Evolutionary conservation across 2,329 filamentous ascomycete genomes (phyloP).

Genomic region (Acrodontium crateriforme): DNA sequence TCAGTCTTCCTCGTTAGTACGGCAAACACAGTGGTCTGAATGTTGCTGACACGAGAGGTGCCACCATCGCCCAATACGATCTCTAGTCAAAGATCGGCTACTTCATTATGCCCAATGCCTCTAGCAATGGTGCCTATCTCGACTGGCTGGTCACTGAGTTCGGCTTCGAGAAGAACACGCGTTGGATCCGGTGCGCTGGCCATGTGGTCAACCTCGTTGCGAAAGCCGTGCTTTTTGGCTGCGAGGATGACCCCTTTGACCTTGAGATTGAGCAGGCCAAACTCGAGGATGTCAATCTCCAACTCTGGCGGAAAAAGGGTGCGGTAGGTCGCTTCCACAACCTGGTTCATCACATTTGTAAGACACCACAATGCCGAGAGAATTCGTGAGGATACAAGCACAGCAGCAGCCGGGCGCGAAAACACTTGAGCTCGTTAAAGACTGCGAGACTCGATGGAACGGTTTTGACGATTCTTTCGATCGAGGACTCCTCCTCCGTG

Average conservation of each 20-base stretch:
- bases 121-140: conserved; percentile 6
- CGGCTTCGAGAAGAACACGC: conserved; percentile 1
- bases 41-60: conserved; percentile 2
- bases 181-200: conserved; percentile 5
- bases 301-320: conserved; percentile 4
- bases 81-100: conserved; percentile 4
- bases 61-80: conserved; percentile 4
- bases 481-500: conserved; percentile 5
- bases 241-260: conserved; percentile 5
- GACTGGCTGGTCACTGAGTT: conserved; percentile 4
- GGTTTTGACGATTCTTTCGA: conserved; percentile 3
- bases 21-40: conserved; percentile 5
- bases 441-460: conserved; percentile 6
- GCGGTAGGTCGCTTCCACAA: conserved; percentile 8
- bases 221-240: conserved; percentile 6
- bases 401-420: conserved; percentile 3
- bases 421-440: conserved; percentile 4
- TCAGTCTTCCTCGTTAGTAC: conserved; percentile 4
- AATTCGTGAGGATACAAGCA: conserved; percentile 2
- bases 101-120: conserved; percentile 10
- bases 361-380: conserved; percentile 4
- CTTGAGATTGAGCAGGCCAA: conserved; percentile 1
- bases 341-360: conserved; percentile 4
- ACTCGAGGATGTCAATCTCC: conserved; percentile 5
- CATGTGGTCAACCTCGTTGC: conserved; percentile 9